These are phyloP conservation scores for Apophysomyces ossiformis DNA, from an alignment of 371 early-diverging fungal genomes.

Conservation along the genomic window DNA sequence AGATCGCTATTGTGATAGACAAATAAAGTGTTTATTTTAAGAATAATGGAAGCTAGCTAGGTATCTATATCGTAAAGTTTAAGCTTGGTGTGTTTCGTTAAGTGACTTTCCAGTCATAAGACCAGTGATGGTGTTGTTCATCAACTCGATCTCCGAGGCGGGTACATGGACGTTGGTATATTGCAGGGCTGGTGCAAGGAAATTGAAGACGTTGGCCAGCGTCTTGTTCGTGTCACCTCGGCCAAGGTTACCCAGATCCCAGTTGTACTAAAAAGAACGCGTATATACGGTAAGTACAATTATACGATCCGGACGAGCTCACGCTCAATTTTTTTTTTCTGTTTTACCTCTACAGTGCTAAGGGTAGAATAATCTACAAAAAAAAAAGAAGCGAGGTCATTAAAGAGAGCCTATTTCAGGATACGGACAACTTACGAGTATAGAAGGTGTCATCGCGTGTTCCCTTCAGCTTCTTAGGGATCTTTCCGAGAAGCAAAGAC, in stretches of 20 bases:
- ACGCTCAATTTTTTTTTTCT: not conserved
- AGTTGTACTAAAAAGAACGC: constrained; percentile 37
- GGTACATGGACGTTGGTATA: constrained; percentile 43
- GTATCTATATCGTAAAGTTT: not conserved
- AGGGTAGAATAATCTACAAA: constrained; percentile 50
- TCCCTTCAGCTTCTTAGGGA: constrained; percentile 36
- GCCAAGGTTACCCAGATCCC: constrained; percentile 66
- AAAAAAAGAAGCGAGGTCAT: not conserved
- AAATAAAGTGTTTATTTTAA: not conserved
- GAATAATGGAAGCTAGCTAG: no score
- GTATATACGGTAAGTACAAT: not conserved
- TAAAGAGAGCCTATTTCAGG: not conserved
- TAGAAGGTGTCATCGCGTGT: constrained; percentile 58
- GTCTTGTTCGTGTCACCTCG: constrained; percentile 48
- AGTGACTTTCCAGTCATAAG: constrained; percentile 38
- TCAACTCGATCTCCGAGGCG: constrained; percentile 23
- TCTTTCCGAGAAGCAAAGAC: constrained; percentile 34
- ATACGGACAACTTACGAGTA: constrained; percentile 40
- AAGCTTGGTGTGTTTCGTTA: constrained; percentile 27
- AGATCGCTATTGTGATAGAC: not conserved
- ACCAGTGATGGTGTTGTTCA: constrained; percentile 41
- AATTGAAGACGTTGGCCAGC: constrained; percentile 41
- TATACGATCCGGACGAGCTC: not conserved
- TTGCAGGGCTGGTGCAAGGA: constrained; percentile 31
- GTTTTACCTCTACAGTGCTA: constrained; percentile 53